A percentile compares a stretch with the other conserved stretches of the same genome.
These are phyloP conservation scores for Chenopodium quinoa DNA, from an alignment of 148 eudicot species.

Conservation along the genomic window DNA sequence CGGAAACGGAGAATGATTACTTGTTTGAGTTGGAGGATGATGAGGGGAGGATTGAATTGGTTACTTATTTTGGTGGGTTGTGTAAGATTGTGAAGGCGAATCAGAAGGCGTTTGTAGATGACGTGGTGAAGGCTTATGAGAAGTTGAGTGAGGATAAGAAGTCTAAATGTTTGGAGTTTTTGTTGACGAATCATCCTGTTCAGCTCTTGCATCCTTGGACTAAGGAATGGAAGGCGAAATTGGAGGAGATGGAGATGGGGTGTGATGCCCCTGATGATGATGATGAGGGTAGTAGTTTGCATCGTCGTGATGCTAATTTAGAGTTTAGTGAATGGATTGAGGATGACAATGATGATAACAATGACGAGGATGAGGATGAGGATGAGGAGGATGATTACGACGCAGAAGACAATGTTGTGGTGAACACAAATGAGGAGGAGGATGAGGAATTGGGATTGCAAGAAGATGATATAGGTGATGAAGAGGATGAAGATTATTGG, in stretches of 20 bases:
- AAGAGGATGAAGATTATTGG: conserved; percentile 72
- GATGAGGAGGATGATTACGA: conserved; percentile 23
- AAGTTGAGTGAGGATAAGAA: conserved; percentile 84
- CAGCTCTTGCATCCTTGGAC: conserved; percentile 85
- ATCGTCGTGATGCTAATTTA: neutral
- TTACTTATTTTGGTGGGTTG: conserved; percentile 84
- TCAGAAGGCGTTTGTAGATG: conserved; percentile 90
- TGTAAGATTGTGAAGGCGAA: conserved; percentile 80
- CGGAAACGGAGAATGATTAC: conserved; percentile 56
- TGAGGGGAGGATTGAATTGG: conserved; percentile 67
- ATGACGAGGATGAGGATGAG: conserved; percentile 38
- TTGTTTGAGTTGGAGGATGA: conserved; percentile 72
- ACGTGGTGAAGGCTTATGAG: conserved; percentile 85
- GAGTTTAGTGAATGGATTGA: conserved; percentile 79
- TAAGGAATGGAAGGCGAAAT: conserved; percentile 89
- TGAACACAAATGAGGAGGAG: conserved; percentile 38
- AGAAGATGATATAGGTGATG: conserved; percentile 50
- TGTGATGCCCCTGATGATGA: conserved; percentile 93
- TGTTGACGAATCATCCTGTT: conserved; percentile 77
- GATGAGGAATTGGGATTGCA: conserved; percentile 46
- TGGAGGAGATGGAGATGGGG: conserved; percentile 96
- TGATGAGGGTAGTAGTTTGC: conserved; percentile 29
- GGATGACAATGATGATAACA: conserved; percentile 43
- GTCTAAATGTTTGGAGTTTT: conserved; percentile 74
- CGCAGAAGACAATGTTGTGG: conserved; percentile 36